Evolutionary conservation across 2,329 filamentous ascomycete species (phyloP), one percentile per base, ranked within the genome.

Genomic region (Paecilomyces sp.): DNA sequence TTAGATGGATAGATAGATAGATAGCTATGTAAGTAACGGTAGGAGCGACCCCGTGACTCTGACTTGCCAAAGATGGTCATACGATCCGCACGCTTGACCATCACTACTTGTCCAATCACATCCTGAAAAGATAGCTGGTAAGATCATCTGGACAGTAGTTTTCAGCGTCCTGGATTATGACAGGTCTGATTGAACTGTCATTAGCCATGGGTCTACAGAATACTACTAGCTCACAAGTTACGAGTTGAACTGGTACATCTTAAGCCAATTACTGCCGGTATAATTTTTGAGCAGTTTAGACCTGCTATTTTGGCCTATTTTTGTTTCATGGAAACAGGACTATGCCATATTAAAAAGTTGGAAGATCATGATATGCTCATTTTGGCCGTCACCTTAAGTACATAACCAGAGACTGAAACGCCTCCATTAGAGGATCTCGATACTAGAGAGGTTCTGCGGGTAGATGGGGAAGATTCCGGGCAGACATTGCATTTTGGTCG

Each of bases 311-410:
- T 22, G n/a, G 8, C 22, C 7, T 22, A 15, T 47, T 5, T 18
- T 22, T 6, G 18, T 9, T 9, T 47, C 4, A 2, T 47, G 7
- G 41, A 47, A 47, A 18, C 6, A 47, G 8, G 18, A 18, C 36
- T 5, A 15, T 7, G 1, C 13, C 4, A 53, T 31, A 34, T 33
- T 33, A 33, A 47, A 22, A 41, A 34, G 30, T 13, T 36, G n/a
- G 47, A 56, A 28, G 24, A 28, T 31, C 61, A 66, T 65, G 62
- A 47, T 58, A 66, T 61, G 64, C 63, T 62, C 63, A 66, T 68
- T 71, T 70, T 67, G 61, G 65, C 66, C 68, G 66, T 69, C 67
- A 63, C 61, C 62, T 53, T 69, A 71, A 63, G 60, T 70, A 70
- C 67, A 70, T 65, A 62, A 69, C 59, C 30, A 28, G 57, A 67